Percentiles rank a stretch among this genome's conserved stretches.
Evolutionary conservation across 805 yeast genomes (phyloP).

Genomic region (Hanseniaspora nectarophila): DNA sequence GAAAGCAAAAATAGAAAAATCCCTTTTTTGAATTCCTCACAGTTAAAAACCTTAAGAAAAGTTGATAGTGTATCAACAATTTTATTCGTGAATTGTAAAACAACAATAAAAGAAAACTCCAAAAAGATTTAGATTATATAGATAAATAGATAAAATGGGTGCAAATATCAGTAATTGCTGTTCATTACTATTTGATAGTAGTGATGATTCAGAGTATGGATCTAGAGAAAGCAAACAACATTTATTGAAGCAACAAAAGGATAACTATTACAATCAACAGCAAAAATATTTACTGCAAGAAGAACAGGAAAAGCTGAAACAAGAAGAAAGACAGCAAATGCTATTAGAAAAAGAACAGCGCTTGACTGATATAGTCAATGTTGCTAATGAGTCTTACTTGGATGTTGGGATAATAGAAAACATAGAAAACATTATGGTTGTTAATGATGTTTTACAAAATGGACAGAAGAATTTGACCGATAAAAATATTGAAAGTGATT

Average conservation of each 20-base stretch:
- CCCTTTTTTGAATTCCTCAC: too few species aligned
- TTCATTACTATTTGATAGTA: background rate
- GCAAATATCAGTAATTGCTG: slow-evolving; percentile 11
- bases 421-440: slow-evolving; percentile 12
- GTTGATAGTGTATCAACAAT: too few species aligned
- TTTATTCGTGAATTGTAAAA: too few species aligned
- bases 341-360: slow-evolving; percentile 11
- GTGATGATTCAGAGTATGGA: slow-evolving; percentile 7
- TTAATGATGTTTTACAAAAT: background rate
- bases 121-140: too few species aligned
- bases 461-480: background rate
- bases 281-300: background rate
- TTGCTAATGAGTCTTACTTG: slow-evolving; percentile 11
- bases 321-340: slow-evolving; percentile 1
- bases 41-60: too few species aligned
- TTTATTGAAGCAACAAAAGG: slow-evolving; percentile 10
- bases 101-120: background rate
- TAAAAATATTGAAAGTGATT: background rate
- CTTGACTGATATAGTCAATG: slow-evolving; percentile 10
- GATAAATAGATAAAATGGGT: background rate
- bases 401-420: slow-evolving; percentile 13
- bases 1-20: background rate
- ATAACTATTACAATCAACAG: slow-evolving; percentile 3
- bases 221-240: slow-evolving; percentile 14
- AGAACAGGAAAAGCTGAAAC: slow-evolving; percentile 5